These are phyloP conservation scores for Kwoniella mangroviensis DNA, from an alignment of 768 basidiomycete species.

Conservation along the genomic window DNA sequence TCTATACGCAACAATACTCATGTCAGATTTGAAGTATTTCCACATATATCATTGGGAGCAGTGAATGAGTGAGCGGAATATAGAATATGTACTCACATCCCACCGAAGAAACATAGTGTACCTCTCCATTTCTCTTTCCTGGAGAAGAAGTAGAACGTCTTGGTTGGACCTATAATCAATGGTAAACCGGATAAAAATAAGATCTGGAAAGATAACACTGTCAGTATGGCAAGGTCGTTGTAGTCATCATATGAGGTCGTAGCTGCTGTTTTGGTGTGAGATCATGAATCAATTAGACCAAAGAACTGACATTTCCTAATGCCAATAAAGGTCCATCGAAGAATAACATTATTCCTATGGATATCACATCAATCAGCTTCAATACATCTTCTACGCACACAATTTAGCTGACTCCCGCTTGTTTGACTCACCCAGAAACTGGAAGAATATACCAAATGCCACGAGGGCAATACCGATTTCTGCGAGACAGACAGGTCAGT, in stretches of 20 bases:
- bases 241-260: background rate
- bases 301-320: constrained; percentile 82
- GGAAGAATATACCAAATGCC: constrained; percentile 91
- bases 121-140: constrained; percentile 93
- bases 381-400: background rate
- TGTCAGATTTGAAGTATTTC: too few species aligned
- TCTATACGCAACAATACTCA: constrained; percentile 58
- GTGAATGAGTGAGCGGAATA: background rate
- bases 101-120: constrained; percentile 55
- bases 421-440: constrained; percentile 73
- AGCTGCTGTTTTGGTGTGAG: too few species aligned
- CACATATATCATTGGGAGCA: too few species aligned
- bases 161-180: constrained; percentile 90
- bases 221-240: background rate
- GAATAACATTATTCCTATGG: constrained; percentile 74
- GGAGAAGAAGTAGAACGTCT: constrained; percentile 98
- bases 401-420: background rate
- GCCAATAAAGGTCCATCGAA: constrained; percentile 95
- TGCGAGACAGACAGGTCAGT: constrained; percentile 53
- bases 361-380: background rate
- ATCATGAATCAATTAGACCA: constrained; percentile 5
- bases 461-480: constrained; percentile 97
- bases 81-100: constrained; percentile 48
- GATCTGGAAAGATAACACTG: constrained; percentile 63
- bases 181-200: constrained; percentile 93